These are phyloP conservation scores for Saccharum spontaneum DNA, from an alignment of 176 grass and related monocot species.

Conservation along the genomic window DNA sequence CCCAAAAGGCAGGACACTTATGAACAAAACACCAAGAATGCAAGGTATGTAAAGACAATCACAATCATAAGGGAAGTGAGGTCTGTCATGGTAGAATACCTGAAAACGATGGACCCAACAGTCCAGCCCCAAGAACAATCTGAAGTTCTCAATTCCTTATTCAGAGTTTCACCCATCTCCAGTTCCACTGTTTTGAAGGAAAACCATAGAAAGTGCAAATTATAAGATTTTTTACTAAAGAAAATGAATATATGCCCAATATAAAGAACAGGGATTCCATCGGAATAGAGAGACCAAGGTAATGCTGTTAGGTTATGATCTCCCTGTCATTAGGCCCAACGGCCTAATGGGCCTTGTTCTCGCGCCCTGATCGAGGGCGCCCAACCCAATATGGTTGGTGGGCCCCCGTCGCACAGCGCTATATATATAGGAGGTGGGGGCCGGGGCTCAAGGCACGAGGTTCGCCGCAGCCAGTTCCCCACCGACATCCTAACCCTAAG, in stretches of 20 bases:
- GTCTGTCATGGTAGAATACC: background rate
- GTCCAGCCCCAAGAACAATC: background rate
- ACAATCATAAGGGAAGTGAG: background rate
- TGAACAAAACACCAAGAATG: background rate
- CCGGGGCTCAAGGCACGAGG: no score
- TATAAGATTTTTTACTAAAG: background rate
- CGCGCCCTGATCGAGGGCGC: no score
- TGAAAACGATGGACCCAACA: background rate
- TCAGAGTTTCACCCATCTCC: constrained; percentile 5
- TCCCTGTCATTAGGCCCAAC: no score
- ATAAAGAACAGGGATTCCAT: background rate
- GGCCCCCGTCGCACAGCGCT: no score
- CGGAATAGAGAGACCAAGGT: background rate
- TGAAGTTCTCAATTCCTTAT: background rate
- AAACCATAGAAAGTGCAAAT: background rate
- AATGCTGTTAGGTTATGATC: no score
- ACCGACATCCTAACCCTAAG: no score
- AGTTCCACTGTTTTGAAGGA: background rate
- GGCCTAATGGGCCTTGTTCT: no score
- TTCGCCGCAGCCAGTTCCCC: no score
- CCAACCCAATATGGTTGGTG: no score
- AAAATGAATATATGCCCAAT: background rate
- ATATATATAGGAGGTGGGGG: no score
- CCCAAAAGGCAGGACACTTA: background rate
- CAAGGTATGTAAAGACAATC: background rate